phyloP scores from a whole-genome alignment of 2,329 filamentous ascomycete species.

The Clarireedia paspali region DNA sequence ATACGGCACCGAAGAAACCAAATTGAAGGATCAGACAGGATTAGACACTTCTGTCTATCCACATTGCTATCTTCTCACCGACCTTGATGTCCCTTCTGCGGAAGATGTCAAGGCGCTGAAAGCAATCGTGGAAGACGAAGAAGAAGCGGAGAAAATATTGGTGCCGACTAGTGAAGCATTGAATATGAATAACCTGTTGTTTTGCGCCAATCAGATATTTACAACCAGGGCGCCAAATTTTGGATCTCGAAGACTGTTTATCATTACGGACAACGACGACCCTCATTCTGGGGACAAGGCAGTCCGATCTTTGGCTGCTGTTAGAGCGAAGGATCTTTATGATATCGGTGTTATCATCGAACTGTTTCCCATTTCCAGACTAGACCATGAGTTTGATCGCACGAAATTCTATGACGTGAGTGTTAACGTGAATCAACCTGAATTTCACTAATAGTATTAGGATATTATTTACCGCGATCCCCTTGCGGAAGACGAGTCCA shows the following conservation, averaged over 20 bases:
- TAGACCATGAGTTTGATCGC: constrained; percentile 66
- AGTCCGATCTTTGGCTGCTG: constrained; percentile 67
- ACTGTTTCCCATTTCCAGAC: constrained; percentile 77
- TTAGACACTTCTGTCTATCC: constrained; percentile 62
- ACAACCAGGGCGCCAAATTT: constrained; percentile 94
- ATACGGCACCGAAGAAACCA: constrained; percentile 82
- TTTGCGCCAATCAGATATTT: constrained; percentile 94
- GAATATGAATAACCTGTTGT: constrained; percentile 82
- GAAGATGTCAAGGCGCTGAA: constrained; percentile 78
- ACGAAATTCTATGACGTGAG: constrained; percentile 84
- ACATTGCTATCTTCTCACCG: constrained; percentile 84
- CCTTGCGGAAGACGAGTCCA: constrained; percentile 59
- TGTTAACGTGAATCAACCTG: background rate
- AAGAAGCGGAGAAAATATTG: constrained; percentile 61
- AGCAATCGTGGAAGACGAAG: constrained; percentile 68
- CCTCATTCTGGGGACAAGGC: constrained; percentile 69
- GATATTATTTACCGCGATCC: constrained; percentile 86
- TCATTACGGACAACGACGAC: constrained; percentile 90
- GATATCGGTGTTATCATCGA: constrained; percentile 89
- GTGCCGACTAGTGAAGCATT: constrained; percentile 60
- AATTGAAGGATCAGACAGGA: constrained; percentile 56
- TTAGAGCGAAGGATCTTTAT: constrained; percentile 89
- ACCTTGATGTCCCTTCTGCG: constrained; percentile 81
- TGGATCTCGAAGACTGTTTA: constrained; percentile 83
- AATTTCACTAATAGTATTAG: constrained; percentile 35